Percentiles rank a stretch among this genome's conserved stretches.
phyloP scores from a whole-genome alignment of 2,329 filamentous ascomycete genomes.

The Xylaria digitata region DNA sequence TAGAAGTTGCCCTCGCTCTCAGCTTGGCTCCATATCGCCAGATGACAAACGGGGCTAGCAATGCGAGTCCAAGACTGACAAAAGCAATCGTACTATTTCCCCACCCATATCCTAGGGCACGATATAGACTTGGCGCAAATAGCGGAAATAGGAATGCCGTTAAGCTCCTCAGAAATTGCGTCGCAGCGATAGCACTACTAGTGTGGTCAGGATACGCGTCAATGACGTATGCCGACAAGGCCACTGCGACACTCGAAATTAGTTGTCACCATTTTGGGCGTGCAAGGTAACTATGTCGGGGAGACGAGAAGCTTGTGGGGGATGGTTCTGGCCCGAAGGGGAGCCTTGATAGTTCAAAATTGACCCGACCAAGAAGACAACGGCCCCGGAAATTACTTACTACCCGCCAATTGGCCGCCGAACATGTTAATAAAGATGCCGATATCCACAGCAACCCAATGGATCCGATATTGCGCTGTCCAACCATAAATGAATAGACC shows the following conservation, averaged over 20 bases:
- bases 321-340: no score
- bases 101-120: constrained; percentile 55
- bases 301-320: not conserved
- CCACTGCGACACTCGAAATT: constrained; percentile 36
- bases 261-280: not conserved
- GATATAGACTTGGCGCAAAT: constrained; percentile 58
- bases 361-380: not conserved
- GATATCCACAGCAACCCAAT: constrained; percentile 55
- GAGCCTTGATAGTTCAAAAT: not conserved
- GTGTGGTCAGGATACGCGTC: constrained; percentile 61
- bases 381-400: not conserved
- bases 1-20: constrained; percentile 43
- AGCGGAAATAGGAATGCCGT: constrained; percentile 62
- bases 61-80: constrained; percentile 54
- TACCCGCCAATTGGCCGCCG: constrained; percentile 49
- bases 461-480: constrained; percentile 52
- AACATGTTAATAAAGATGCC: constrained; percentile 51
- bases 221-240: constrained; percentile 55
- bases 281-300: not conserved
- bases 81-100: constrained; percentile 58
- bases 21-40: constrained; percentile 58
- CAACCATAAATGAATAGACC: constrained; percentile 59
- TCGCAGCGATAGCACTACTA: constrained; percentile 59
- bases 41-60: constrained; percentile 57
- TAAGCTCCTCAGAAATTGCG: constrained; percentile 58